These are phyloP conservation scores for Turnera subulata DNA, from an alignment of 345 rosid species.

Conservation along the genomic window DNA sequence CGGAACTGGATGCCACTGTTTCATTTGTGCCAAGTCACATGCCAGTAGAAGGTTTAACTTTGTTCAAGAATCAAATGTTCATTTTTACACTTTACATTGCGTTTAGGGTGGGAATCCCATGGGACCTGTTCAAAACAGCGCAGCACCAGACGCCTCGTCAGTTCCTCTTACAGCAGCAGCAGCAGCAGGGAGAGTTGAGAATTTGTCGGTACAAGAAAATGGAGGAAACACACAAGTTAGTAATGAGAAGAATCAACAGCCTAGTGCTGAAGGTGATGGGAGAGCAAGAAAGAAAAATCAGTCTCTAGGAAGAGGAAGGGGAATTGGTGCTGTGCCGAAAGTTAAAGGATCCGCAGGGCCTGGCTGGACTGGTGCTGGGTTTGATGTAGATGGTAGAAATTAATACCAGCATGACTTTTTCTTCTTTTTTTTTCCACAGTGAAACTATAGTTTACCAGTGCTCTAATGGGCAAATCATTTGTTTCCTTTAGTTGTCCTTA, in stretches of 20 bases:
- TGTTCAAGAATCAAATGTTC: no score
- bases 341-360: constrained; percentile 50
- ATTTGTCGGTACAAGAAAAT: constrained; percentile 20
- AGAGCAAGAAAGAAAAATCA: constrained; percentile 54
- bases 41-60: no score
- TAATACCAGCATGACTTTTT: constrained; percentile 19
- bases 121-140: constrained; percentile 27
- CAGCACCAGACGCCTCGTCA: constrained; percentile 29
- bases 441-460: constrained; percentile 4
- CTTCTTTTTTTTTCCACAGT: constrained; percentile 6
- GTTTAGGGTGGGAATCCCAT: constrained; percentile 38
- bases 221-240: constrained; percentile 1
- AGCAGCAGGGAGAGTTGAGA: constrained; percentile 25
- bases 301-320: constrained; percentile 62
- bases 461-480: constrained; percentile 4
- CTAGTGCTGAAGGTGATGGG: constrained; percentile 46
- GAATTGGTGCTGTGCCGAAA: constrained; percentile 50
- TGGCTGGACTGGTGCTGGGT: constrained; percentile 79
- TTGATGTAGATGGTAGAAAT: constrained; percentile 69
- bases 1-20: no score
- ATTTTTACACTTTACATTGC: no score
- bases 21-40: no score
- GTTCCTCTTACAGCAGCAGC: constrained; percentile 27
- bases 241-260: constrained; percentile 40
- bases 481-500: neutral